Base-by-base conservation (phyloP, 2,329 filamentous ascomycete genomes). In the Neoascochyta sp. region DNA sequence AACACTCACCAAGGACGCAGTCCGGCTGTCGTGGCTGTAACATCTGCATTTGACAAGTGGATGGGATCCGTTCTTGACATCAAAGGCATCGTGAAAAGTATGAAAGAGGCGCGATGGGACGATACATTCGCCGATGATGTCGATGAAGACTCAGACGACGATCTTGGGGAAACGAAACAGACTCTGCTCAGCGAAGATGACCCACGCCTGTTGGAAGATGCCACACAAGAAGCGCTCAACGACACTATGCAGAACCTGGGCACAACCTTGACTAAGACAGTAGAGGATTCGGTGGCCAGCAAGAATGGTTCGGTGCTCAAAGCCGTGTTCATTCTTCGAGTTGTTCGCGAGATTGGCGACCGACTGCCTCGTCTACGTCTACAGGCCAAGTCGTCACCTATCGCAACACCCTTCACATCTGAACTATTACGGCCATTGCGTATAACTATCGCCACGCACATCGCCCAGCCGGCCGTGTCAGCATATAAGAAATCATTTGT, bases 71-170 rank as follows among this genome's bases (percentile, higher is more conserved):
- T 93, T n/a, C 75, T 81, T 37, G 77, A 80, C 29, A 75, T 84
- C 9, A 73, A 73, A 23, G 67, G 69, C 11, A 70, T 81, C 3
- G 74, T 88, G 6, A 76, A 79, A 22, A 71, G 76, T 35, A 73
- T 92, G 47, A 76, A 71, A 38, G 74, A 75, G 25, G 78, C 81
- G 43, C 75, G 78, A 33, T 89, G 85, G 83, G 82, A 89, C 41
- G 81, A 86, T 32, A 82, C 86, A 38, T 71, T 80, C 16, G 78
- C 83, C 28, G 77, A 86, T 22, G 83, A 89, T 32, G 78, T 84
- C 22, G 76, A 87, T 28, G 78, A 83, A 28, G 64, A 68, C 9
- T 79, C 83, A 32, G 76, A 86, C 23, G 81, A 87, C 37, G 83
- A 89, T 40, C 73, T 83, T 31, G 77, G 74, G 1, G 80, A 86